Conservation (phyloP, 306 rosid genomes). For the Psophocarpus tetragonolobus region DNA sequence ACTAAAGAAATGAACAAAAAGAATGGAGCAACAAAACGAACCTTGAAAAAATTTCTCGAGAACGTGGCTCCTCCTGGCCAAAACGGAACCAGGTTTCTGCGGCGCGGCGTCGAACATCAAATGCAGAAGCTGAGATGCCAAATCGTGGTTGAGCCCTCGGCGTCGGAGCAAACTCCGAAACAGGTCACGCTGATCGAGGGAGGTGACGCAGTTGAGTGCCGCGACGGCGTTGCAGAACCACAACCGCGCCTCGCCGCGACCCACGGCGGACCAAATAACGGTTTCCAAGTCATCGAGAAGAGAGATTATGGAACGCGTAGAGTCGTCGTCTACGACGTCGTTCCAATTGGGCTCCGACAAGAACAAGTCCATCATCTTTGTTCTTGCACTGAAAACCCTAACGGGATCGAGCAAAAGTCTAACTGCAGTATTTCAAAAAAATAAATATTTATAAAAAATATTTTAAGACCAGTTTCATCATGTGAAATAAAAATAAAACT, state of each 20-base stretch:
- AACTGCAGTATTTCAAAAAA: no score
- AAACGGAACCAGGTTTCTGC: slow-evolving; percentile 53
- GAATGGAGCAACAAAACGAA: not conserved
- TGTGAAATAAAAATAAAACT: no score
- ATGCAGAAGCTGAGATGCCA: slow-evolving; percentile 73
- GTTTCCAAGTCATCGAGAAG: slow-evolving; percentile 67
- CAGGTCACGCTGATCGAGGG: slow-evolving; percentile 51
- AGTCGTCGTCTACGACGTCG: slow-evolving; percentile 36
- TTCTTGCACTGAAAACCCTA: not conserved
- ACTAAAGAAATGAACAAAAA: not conserved
- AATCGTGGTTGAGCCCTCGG: slow-evolving; percentile 39
- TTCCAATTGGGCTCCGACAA: slow-evolving; percentile 56
- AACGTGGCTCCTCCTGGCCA: slow-evolving; percentile 51
- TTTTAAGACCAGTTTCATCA: no score
- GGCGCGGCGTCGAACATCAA: slow-evolving; percentile 67
- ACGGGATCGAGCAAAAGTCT: not conserved
- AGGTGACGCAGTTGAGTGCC: slow-evolving; percentile 45
- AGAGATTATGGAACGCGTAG: slow-evolving; percentile 46
- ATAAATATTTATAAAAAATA: no score
- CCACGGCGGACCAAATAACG: slow-evolving; percentile 56
- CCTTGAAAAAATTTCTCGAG: slow-evolving; percentile 69
- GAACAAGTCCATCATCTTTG: slow-evolving; percentile 53
- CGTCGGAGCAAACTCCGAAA: slow-evolving; percentile 54
- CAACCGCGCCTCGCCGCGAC: slow-evolving; percentile 72
- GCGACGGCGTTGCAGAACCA: slow-evolving; percentile 81